Percentiles rank a stretch among this genome's conserved stretches.
These are phyloP conservation scores for Ulmus americana DNA, from an alignment of 331 rosid species.

Conservation along the genomic window DNA sequence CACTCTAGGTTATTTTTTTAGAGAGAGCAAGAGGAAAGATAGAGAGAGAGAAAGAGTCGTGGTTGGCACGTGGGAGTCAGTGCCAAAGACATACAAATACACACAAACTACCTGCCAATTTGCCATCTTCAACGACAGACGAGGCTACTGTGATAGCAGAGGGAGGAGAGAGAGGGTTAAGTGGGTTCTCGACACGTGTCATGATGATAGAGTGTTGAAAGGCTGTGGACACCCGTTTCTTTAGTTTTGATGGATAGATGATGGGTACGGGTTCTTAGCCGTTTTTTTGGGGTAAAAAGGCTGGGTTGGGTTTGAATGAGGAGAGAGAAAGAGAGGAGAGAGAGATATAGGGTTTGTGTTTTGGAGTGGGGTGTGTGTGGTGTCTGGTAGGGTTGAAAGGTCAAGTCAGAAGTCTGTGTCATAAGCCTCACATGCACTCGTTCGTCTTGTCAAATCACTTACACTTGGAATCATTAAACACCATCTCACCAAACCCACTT, in stretches of 20 bases:
- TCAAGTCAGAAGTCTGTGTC: constrained; percentile 34
- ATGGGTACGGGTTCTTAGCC: constrained; percentile 22
- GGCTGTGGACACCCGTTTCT: constrained; percentile 9
- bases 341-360: background rate
- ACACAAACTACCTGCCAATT: constrained; percentile 2
- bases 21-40: constrained; percentile 4
- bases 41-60: background rate
- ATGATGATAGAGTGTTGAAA: background rate
- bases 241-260: background rate
- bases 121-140: background rate
- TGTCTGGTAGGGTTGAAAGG: constrained; percentile 8
- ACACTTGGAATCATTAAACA: constrained; percentile 26
- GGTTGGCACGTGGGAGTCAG: constrained; percentile 47
- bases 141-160: background rate
- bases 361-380: too few relatives aligned
- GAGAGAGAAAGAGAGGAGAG: background rate
- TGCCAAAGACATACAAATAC: constrained; percentile 34
- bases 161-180: background rate
- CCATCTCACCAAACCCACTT: background rate
- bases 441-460: constrained; percentile 47
- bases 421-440: constrained; percentile 22
- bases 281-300: constrained; percentile 23
- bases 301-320: background rate
- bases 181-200: constrained; percentile 22
- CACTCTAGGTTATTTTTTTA: background rate